These are phyloP conservation scores for Plasmopara halstedii DNA, from an alignment of 352 stramenopile species.

Conservation along the genomic window DNA sequence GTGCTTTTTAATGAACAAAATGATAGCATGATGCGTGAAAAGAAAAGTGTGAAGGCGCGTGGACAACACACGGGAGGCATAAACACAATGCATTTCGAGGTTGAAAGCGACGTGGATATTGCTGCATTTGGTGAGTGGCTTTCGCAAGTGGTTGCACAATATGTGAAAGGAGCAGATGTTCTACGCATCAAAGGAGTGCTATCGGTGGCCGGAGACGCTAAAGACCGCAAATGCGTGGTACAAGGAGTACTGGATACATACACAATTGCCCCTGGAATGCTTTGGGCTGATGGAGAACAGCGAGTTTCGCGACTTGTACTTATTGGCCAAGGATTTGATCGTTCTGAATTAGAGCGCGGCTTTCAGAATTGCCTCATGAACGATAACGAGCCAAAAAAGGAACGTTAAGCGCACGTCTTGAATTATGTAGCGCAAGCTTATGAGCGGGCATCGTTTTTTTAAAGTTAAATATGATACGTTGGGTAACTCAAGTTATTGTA, in stretches of 20 bases:
- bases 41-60: conserved; percentile 10
- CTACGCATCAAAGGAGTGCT: conserved; percentile 63
- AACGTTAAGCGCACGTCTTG: conserved; percentile 10
- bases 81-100: conserved; percentile 47
- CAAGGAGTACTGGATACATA: conserved; percentile 72
- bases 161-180: conserved; percentile 46
- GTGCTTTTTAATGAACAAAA: conserved; percentile 39
- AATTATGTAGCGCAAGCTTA: not conserved
- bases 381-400: conserved; percentile 24
- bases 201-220: conserved; percentile 30
- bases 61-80: conserved; percentile 47
- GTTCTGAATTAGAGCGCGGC: conserved; percentile 27
- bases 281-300: conserved; percentile 27
- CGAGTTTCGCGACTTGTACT: conserved; percentile 50
- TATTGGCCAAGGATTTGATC: conserved; percentile 54
- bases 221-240: conserved; percentile 40
- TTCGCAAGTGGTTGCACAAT: conserved; percentile 37
- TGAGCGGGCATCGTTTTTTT: no score
- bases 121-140: conserved; percentile 54
- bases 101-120: conserved; percentile 39
- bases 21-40: conserved; percentile 6
- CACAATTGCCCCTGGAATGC: conserved; percentile 47
- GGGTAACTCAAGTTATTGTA: no score
- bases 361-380: conserved; percentile 39
- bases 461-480: no score